Conservation (phyloP, 2,329 filamentous ascomycete species). For the Colletotrichum theobromicola region DNA sequence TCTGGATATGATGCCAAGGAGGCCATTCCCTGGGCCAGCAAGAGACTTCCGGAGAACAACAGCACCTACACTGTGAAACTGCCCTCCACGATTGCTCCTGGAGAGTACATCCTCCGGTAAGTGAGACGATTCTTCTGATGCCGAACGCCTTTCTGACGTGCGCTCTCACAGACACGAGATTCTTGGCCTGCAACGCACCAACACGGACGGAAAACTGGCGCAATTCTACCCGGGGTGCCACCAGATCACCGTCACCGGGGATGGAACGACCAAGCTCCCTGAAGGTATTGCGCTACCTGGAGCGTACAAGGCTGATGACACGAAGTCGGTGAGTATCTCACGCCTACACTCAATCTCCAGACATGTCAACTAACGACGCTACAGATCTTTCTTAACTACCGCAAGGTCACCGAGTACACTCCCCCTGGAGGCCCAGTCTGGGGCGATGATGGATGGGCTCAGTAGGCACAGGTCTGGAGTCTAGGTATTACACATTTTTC, state of each 20-base stretch:
- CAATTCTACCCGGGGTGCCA: conserved; percentile 65
- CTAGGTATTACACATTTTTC: background rate
- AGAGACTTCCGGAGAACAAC: conserved; percentile 36
- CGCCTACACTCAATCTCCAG: accelerated
- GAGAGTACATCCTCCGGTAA: conserved; percentile 50
- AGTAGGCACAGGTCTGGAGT: background rate
- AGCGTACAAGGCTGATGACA: conserved; percentile 26
- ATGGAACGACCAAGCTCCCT: conserved; percentile 41
- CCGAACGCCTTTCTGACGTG: background rate
- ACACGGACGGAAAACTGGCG: conserved; percentile 51
- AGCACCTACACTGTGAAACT: conserved; percentile 42
- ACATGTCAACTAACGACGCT: background rate
- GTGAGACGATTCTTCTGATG: background rate
- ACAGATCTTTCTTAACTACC: conserved; percentile 30
- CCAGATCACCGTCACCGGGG: conserved; percentile 58
- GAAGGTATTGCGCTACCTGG: conserved; percentile 27
- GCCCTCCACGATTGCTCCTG: conserved; percentile 45
- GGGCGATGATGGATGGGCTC: conserved; percentile 22
- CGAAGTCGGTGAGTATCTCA: conserved; percentile 14
- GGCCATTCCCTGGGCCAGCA: conserved; percentile 37
- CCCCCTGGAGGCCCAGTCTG: conserved; percentile 27
- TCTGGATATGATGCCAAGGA: conserved; percentile 33
- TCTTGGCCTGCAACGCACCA: conserved; percentile 56
- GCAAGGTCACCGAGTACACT: conserved; percentile 29
- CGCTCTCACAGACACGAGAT: conserved; percentile 48